phyloP scores from a whole-genome alignment of 441 rosid genomes.

The Geranium incanum region DNA sequence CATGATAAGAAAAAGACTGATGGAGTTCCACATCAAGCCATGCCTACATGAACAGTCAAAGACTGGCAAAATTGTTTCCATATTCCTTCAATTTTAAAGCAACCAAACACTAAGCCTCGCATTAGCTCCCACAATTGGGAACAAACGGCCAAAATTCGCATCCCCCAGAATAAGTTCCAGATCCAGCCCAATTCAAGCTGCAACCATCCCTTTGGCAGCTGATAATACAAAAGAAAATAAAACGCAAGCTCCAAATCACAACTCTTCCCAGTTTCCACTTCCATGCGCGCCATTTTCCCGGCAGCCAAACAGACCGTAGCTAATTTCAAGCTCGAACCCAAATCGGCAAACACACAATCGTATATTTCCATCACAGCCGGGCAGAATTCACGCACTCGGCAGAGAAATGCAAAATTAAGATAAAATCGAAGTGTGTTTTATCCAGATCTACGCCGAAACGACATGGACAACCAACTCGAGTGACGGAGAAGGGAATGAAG shows the following conservation, averaged over 20 bases:
- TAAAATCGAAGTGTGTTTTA: slow-evolving; percentile 32
- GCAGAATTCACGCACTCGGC: not conserved
- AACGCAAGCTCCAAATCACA: not conserved
- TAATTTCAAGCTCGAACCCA: slow-evolving; percentile 15
- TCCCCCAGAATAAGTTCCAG: slow-evolving; percentile 23
- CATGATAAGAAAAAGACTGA: not conserved
- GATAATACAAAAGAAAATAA: slow-evolving; percentile 2
- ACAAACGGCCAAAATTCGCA: slow-evolving; percentile 2
- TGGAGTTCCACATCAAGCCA: not conserved
- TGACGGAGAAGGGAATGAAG: slow-evolving; percentile 1
- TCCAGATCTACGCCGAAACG: slow-evolving; percentile 51
- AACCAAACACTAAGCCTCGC: slow-evolving; percentile 9
- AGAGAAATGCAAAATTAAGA: slow-evolving; percentile 2
- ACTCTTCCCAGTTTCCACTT: not conserved
- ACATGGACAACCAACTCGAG: slow-evolving; percentile 13
- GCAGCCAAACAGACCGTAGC: slow-evolving; percentile 14
- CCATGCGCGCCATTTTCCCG: not conserved
- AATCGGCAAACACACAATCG: slow-evolving; percentile 9
- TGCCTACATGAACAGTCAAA: not conserved
- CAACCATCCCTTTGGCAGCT: slow-evolving; percentile 12
- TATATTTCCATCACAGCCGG: slow-evolving; percentile 10
- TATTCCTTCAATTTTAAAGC: slow-evolving; percentile 5
- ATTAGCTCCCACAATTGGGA: slow-evolving; percentile 3
- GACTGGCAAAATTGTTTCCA: not conserved
- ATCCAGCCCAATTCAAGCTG: slow-evolving; percentile 27